A percentile compares a stretch with the other conserved stretches of the same genome.
phyloP scores from a whole-genome alignment of 140 eudicot genomes.

The Senecio squalidus region DNA sequence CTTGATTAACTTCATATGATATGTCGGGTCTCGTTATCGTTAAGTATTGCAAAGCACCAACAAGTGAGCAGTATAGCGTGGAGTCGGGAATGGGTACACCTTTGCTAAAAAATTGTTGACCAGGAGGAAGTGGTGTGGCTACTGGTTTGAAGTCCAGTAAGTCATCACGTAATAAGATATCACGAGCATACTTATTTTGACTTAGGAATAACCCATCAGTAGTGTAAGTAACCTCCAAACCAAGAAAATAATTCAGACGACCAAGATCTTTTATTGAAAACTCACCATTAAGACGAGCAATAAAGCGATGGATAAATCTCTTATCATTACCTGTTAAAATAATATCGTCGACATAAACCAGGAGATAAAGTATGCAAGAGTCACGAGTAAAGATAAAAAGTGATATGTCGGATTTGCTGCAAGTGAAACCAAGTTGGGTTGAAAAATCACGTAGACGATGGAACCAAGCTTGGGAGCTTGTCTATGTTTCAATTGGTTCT shows the following conservation, averaged over 20 bases:
- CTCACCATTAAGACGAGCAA: background rate
- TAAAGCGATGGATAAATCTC: background rate
- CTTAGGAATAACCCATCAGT: background rate
- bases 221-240: background rate
- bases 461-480: too few relatives aligned
- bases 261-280: background rate
- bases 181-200: background rate
- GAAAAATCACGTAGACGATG: too few relatives aligned
- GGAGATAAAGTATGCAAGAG: background rate
- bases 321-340: background rate
- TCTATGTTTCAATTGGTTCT: too few relatives aligned
- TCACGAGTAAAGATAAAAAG: background rate
- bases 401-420: too few relatives aligned
- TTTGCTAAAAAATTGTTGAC: background rate
- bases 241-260: too few relatives aligned
- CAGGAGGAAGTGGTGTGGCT: background rate
- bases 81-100: background rate
- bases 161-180: background rate
- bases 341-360: background rate
- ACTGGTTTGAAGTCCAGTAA: background rate
- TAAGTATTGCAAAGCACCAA: constrained; percentile 8
- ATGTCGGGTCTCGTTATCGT: background rate
- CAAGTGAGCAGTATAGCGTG: background rate
- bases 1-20: background rate
- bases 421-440: too few relatives aligned